phyloP scores from a whole-genome alignment of 2,329 filamentous ascomycete genomes.

The Ceratocystis cacaofunesta region DNA sequence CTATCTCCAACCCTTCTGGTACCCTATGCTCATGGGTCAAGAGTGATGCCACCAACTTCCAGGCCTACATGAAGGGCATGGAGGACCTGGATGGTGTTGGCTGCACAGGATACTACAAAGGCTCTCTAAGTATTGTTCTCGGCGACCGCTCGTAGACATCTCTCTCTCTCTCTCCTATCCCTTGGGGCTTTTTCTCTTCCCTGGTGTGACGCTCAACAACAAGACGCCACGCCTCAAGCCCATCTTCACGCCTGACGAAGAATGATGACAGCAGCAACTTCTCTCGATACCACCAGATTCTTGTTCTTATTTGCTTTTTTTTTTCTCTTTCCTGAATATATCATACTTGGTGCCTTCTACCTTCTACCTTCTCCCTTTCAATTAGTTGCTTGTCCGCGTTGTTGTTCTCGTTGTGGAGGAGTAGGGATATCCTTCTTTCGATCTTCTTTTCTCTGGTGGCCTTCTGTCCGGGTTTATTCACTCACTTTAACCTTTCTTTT shows the following conservation, averaged over 20 bases:
- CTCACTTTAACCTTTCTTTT: not conserved
- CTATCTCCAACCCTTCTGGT: constrained; percentile 27
- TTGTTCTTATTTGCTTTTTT: constrained; percentile 9
- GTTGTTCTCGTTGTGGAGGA: no score
- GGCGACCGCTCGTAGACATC: constrained; percentile 20
- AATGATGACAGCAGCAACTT: not conserved
- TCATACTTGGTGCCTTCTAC: constrained; percentile 3
- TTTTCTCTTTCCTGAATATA: constrained; percentile 16
- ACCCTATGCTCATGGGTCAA: constrained; percentile 30
- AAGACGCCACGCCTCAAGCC: not conserved
- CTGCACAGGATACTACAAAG: constrained; percentile 26
- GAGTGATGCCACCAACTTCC: constrained; percentile 25
- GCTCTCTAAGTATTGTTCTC: constrained; percentile 24
- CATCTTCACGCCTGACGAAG: not conserved
- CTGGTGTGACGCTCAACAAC: not conserved
- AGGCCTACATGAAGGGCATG: constrained; percentile 28
- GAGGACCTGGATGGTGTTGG: constrained; percentile 28
- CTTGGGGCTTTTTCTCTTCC: not conserved
- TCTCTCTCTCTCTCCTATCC: not conserved
- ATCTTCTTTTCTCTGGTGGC: not conserved
- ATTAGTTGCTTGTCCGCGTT: no score
- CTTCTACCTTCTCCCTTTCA: no score
- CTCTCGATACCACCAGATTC: constrained; percentile 16
- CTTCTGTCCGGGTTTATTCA: not conserved
- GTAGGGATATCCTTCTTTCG: not conserved